phyloP scores from a whole-genome alignment of 371 early-diverging fungal species.

The Astathelohania contejeani region DNA sequence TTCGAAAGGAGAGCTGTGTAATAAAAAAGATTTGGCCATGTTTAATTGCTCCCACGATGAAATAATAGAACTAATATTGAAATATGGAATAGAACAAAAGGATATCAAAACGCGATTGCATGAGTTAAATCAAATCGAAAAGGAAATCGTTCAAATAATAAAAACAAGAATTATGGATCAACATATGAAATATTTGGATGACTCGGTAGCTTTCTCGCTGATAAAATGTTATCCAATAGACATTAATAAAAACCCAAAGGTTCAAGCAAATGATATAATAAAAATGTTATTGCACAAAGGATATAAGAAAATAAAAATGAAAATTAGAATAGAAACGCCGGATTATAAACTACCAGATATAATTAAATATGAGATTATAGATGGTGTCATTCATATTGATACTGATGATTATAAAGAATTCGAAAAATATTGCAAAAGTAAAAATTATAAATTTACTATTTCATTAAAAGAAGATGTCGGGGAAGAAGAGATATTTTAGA shows the following conservation, averaged over 20 bases:
- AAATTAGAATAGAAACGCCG: constrained; percentile 11
- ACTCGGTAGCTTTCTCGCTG: constrained; percentile 9
- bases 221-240: constrained; percentile 18
- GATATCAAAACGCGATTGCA: constrained; percentile 33
- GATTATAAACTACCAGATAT: constrained; percentile 5
- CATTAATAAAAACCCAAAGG: constrained; percentile 19
- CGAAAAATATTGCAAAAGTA: constrained; percentile 7
- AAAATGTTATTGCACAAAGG: constrained; percentile 45
- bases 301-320: constrained; percentile 26
- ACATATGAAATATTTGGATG: constrained; percentile 12
- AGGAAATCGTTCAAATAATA: constrained; percentile 34
- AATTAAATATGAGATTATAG: neutral
- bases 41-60: constrained; percentile 11
- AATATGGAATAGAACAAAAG: constrained; percentile 41
- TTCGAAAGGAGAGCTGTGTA: constrained; percentile 36
- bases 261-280: constrained; percentile 37
- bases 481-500: constrained; percentile 29
- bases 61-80: constrained; percentile 38
- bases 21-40: constrained; percentile 14
- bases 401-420: constrained; percentile 19
- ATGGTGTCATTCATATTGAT: constrained; percentile 5
- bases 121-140: constrained; percentile 32
- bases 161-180: constrained; percentile 20
- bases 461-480: constrained; percentile 16
- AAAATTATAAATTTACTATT: constrained; percentile 11